Base-by-base conservation (phyloP, 2,329 filamentous ascomycete genomes). In the Lasiodiplodia sp. region DNA sequence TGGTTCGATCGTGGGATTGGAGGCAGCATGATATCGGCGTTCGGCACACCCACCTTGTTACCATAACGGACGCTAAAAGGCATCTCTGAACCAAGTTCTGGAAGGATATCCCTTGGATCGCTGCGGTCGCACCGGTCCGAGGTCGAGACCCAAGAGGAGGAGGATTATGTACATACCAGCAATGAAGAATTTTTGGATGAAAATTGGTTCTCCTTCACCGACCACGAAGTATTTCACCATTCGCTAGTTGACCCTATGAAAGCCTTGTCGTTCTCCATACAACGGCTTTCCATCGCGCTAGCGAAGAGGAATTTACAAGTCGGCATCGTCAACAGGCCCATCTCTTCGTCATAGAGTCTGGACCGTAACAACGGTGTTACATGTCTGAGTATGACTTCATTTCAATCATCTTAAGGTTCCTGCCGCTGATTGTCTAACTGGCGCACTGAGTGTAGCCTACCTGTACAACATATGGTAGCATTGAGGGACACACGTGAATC, bases 21-120 rank as follows among this genome's bases (percentile, higher is more conserved):
- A 83, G 88, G 88, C 83, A 91, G 88, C 86, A 88, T 99, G 96
- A 98, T 90, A 94, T 94, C 87, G 91, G 96, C 94, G 96, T 97
- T 92, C 94, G 95, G 93, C 96, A 97, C 95, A 97, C 87, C 83
- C 87, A 90, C 91, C 95, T 97, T 98, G 94, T 97, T 96, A 93
- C 88, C 84, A 85, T 84, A 87, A 93, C 94, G 95, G 90, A 97
- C 95, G 96, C 94, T 89, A 93, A 91, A 87, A 92, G 92, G 93
- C 91, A 96, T 92, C 93, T 97, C 95, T 98, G 95, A 98, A 76
- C 79, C 80, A 81, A 82, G 80, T 75, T 86, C 88, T 89, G 87
- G 86, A 86, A 86, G 84, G 67, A 68, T 44, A 44, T 23, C 34
- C 63, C 52, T 55, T 66, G 31, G 63, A 66, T 66, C 49, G 63